Conservation (phyloP, 2,329 filamentous ascomycete species). For the Penicillium paneum region DNA sequence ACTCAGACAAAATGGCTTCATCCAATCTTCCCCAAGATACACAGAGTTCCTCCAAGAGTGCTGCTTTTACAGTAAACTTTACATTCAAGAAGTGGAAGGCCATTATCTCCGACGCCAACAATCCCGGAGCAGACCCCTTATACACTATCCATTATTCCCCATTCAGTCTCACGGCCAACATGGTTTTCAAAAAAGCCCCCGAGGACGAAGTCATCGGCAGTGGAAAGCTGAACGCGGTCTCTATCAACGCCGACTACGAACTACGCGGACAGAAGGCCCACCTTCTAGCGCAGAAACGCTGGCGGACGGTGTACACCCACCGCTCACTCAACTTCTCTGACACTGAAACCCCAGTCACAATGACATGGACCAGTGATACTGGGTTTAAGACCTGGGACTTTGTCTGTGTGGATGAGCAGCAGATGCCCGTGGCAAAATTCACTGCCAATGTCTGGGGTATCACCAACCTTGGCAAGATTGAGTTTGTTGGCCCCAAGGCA, state of each 20-base stretch:
- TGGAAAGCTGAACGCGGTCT: conserved; percentile 22
- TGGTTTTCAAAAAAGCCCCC: conserved; percentile 19
- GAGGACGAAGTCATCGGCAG: conserved; percentile 20
- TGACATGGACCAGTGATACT: conserved; percentile 29
- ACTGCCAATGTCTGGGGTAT: conserved; percentile 24
- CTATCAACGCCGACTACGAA: conserved; percentile 29
- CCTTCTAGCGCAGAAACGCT: conserved; percentile 27
- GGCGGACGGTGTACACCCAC: conserved; percentile 28
- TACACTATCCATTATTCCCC: conserved; percentile 25
- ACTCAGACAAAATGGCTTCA: background rate
- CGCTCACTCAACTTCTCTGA: conserved; percentile 24
- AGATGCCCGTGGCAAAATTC: conserved; percentile 29
- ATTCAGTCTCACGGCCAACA: conserved; percentile 6
- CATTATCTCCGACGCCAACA: conserved; percentile 18
- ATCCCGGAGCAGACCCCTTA: conserved; percentile 12
- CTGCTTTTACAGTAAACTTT: conserved; percentile 24
- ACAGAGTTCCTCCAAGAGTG: background rate
- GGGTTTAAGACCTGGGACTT: conserved; percentile 33
- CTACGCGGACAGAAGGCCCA: conserved; percentile 22
- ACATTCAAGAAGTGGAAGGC: conserved; percentile 27
- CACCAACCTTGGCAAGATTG: conserved; percentile 27
- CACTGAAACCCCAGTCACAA: conserved; percentile 17
- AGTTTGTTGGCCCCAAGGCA: conserved; percentile 24
- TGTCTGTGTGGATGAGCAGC: conserved; percentile 28
- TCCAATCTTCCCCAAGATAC: background rate